These are phyloP conservation scores for Suillus lakei DNA, from an alignment of 768 basidiomycete genomes.

Conservation along the genomic window DNA sequence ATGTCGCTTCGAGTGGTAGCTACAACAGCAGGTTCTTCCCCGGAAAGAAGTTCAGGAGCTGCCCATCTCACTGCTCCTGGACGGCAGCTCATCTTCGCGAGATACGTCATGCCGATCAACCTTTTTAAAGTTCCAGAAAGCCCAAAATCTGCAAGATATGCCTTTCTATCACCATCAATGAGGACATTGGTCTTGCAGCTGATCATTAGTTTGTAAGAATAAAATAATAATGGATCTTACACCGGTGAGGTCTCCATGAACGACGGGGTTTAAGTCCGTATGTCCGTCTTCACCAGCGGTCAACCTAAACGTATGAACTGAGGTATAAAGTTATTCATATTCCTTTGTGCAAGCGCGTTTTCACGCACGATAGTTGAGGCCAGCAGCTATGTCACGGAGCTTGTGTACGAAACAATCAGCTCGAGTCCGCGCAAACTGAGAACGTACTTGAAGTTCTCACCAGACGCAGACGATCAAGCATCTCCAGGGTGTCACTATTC, in stretches of 20 bases:
- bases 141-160: not conserved
- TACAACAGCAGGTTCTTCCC: not conserved
- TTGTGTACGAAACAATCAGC: not conserved
- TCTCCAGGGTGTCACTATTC: slow-evolving; percentile 5
- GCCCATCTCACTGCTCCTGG: not conserved
- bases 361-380: slow-evolving; percentile 7
- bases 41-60: not conserved
- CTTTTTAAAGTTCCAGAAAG: not conserved
- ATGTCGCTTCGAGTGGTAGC: not conserved
- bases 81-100: not conserved
- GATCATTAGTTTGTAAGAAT: not conserved
- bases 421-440: not conserved
- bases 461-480: slow-evolving; percentile 17
- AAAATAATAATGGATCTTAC: too few relatives aligned
- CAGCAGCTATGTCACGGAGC: slow-evolving; percentile 1
- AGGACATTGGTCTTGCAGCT: not conserved
- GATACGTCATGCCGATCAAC: not conserved
- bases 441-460: slow-evolving; percentile 14
- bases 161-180: not conserved
- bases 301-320: too few relatives aligned
- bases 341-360: too few relatives aligned
- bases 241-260: too few relatives aligned
- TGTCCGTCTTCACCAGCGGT: too few relatives aligned
- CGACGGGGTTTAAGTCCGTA: too few relatives aligned
- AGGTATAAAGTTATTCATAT: too few relatives aligned